Conservation (phyloP, 2,329 filamentous ascomycete genomes). For the Fusarium irregulare region DNA sequence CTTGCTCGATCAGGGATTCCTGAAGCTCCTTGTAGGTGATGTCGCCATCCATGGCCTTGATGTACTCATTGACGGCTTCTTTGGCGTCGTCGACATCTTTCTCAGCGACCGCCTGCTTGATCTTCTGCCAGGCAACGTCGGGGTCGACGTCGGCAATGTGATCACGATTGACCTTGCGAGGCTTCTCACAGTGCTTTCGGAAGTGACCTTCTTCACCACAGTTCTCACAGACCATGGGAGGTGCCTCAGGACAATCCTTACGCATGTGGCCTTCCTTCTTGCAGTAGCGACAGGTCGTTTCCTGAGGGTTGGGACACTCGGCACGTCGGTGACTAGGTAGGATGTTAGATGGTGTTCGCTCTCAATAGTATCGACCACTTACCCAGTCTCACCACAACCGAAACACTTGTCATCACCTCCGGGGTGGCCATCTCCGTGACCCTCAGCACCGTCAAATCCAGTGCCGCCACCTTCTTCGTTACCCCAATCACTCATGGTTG, state of each 20-base stretch:
- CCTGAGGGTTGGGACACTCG: conserved; percentile 51
- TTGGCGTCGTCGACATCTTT: conserved; percentile 73
- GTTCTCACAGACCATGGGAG: conserved; percentile 67
- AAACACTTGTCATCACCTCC: conserved; percentile 47
- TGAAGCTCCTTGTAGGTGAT: conserved; percentile 72
- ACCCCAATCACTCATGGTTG: conserved; percentile 27
- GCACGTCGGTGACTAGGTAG: conserved; percentile 47
- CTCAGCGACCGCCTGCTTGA: conserved; percentile 63
- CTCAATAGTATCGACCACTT: conserved; percentile 4
- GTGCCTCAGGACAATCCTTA: conserved; percentile 71
- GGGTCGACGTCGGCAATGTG: conserved; percentile 60
- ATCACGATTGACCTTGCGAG: conserved; percentile 68
- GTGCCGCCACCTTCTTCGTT: conserved; percentile 10
- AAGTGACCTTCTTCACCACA: conserved; percentile 71
- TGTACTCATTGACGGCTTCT: conserved; percentile 67
- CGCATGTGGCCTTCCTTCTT: conserved; percentile 64
- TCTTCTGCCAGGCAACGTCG: conserved; percentile 68
- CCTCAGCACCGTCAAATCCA: conserved; percentile 10
- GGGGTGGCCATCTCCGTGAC: background rate
- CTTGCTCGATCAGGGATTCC: conserved; percentile 64
- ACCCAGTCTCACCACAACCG: conserved; percentile 54
- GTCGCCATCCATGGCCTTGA: conserved; percentile 66
- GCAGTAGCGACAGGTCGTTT: conserved; percentile 58
- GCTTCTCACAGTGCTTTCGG: conserved; percentile 66
- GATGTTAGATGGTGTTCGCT: background rate